Conservation (phyloP, 202 grass and related monocot species). For the Zizania palustris region DNA sequence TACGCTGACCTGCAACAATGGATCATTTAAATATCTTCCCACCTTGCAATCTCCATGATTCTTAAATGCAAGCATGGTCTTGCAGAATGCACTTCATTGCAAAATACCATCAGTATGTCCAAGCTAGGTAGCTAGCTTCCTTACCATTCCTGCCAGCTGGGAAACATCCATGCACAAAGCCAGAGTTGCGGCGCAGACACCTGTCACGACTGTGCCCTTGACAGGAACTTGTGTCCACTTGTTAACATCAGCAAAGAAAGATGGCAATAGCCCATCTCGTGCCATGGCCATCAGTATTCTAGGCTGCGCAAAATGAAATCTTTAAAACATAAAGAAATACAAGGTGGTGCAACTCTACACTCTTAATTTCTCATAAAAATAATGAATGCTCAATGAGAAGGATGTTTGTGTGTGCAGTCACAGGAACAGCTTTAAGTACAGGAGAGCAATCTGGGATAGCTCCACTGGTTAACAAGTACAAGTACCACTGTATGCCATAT, state of each 20-base stretch:
- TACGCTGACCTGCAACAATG: constrained; percentile 83
- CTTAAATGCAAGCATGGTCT: constrained; percentile 23
- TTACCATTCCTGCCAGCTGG: constrained; percentile 99
- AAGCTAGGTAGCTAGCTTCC: constrained; percentile 27
- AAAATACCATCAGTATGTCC: constrained; percentile 17
- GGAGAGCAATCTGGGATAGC: background rate
- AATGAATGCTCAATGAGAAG: background rate
- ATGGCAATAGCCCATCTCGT: constrained; percentile 87
- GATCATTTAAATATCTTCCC: constrained; percentile 1
- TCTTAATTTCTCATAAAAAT: background rate
- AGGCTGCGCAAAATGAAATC: constrained; percentile 57
- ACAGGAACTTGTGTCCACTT: constrained; percentile 89
- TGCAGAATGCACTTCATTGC: background rate
- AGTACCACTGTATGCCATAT: background rate
- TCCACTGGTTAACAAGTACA: background rate
- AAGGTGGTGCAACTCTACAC: background rate
- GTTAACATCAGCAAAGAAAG: constrained; percentile 91
- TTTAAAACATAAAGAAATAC: constrained; percentile 19
- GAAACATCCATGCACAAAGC: constrained; percentile 96
- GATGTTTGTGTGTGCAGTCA: background rate
- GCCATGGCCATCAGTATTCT: constrained; percentile 99
- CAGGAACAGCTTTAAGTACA: background rate
- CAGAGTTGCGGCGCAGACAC: constrained; percentile 71
- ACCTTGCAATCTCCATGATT: constrained; percentile 19
- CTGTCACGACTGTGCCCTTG: constrained; percentile 84